Base-by-base conservation (phyloP, 177 flowering plant genomes). In the Vitis hybrid region DNA sequence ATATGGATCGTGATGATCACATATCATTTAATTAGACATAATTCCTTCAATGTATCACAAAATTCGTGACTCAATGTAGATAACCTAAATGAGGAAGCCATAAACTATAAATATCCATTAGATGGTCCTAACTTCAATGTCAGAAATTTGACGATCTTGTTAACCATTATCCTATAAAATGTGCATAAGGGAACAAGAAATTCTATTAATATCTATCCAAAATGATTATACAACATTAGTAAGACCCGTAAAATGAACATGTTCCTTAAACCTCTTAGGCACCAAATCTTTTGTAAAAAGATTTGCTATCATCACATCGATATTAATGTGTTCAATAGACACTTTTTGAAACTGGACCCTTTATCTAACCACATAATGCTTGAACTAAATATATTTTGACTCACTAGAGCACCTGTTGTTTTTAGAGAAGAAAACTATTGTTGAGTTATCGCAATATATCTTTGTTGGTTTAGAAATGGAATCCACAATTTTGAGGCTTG, bases 321-420 rank as follows among this genome's bases (percentile, higher is more conserved):
- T 70, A 2, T 66, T 30, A 11, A 63, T 18, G 15, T 70, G 52
- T 48, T 62, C 73, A 54, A 62, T 35, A 13, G 60, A 46, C 64
- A 62, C 62, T 18, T 52, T 32, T 52, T 21, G 30, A 52, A 32
- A 32, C 12, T 63, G 1, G 14, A 32, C 55, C 30, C 46, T 30
- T 24, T 70, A 52, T 52, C 30, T 62, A 40, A 63, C 60, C 15
- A 40, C 32, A 27, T 52, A 21, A 17, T 62, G 52, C 15, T 63
- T 3, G 2, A 70, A 2, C 32, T 18, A 68, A 19, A 64, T 56
- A 19, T 56, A 61, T 27, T 64, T 71, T 5, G 11, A 21, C 10
- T 30, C 1, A 13, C 57, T 27, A 6, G 13, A 32, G 6, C 56
- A 24, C 56, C 4, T 27, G 30, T 51, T 50, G 63, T 70, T 70